Evolutionary conservation across 2,329 filamentous ascomycete genomes (phyloP).

Genomic region (Madurella mycetomatis): DNA sequence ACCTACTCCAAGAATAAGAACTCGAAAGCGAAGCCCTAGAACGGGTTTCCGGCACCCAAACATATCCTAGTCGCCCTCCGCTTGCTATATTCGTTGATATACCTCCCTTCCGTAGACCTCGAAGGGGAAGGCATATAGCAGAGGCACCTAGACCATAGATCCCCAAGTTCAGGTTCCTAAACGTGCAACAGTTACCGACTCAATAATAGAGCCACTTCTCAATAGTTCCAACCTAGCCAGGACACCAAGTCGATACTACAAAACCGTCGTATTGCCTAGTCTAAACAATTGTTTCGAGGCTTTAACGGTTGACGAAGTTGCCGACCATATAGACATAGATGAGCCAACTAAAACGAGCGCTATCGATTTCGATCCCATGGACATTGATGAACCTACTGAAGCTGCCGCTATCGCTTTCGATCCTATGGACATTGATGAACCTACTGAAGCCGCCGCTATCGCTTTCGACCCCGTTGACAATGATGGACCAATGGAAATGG

Average conservation of each 20-base stretch:
- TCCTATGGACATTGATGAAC: background rate
- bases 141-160: slow-evolving; percentile 1
- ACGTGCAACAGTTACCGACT: too few species aligned
- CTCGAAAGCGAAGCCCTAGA: background rate
- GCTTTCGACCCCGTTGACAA: slow-evolving; percentile 2
- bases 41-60: slow-evolving; percentile 3
- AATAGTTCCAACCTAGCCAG: slow-evolving; percentile 3
- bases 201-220: background rate
- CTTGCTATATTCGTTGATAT: background rate
- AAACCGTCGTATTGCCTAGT: background rate
- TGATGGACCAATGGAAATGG: slow-evolving; percentile 2
- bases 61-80: background rate
- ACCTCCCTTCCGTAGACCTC: too few species aligned
- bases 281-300: slow-evolving; percentile 1
- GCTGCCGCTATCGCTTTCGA: slow-evolving; percentile 3
- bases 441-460: background rate
- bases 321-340: background rate
- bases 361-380: slow-evolving; percentile 5
- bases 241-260: background rate
- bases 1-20: slow-evolving; percentile 3
- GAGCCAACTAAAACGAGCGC: slow-evolving; percentile 1
- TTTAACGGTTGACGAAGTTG: background rate
- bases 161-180: slow-evolving; percentile 1
- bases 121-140: slow-evolving; percentile 2
- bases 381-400: slow-evolving; percentile 5